These are phyloP conservation scores for Fragilariopsis cylindrus DNA, from an alignment of 108 stramenopile genomes.

Conservation along the genomic window DNA sequence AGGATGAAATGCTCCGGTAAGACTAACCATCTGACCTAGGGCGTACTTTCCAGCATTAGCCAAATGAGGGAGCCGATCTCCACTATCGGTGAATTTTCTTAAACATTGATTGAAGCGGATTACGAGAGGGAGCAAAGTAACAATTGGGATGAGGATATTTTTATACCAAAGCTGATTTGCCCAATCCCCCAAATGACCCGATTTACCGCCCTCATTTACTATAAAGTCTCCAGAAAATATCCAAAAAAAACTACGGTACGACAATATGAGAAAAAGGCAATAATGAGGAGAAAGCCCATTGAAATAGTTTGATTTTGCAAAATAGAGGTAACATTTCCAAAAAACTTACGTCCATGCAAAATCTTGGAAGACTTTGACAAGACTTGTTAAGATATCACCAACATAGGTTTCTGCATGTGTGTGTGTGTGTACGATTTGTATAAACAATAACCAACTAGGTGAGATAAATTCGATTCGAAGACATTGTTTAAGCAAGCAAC, in stretches of 20 bases:
- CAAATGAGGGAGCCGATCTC: constrained; percentile 81
- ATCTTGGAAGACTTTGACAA: constrained; percentile 94
- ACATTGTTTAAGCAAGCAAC: too few relatives aligned
- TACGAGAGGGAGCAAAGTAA: constrained; percentile 83
- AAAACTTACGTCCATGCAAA: constrained; percentile 71
- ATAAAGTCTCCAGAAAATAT: constrained; percentile 84
- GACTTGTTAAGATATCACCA: constrained; percentile 87
- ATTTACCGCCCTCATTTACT: constrained; percentile 41
- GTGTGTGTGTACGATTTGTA: too few relatives aligned
- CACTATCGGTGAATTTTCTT: constrained; percentile 80
- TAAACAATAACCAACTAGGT: too few relatives aligned
- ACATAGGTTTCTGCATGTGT: constrained; percentile 52
- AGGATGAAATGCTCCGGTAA: constrained; percentile 91
- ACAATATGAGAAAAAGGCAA: background rate
- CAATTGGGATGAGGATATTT: constrained; percentile 75
- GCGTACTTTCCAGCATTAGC: constrained; percentile 92
- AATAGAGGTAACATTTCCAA: background rate
- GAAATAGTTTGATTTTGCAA: background rate
- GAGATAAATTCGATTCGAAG: too few relatives aligned
- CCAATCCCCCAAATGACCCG: constrained; percentile 46
- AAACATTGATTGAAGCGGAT: constrained; percentile 93
- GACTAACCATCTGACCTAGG: constrained; percentile 86
- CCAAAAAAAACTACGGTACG: constrained; percentile 48
- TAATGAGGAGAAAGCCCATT: background rate
- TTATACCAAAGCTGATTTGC: constrained; percentile 61